A percentile compares a stretch with the other conserved stretches of the same genome.
These are phyloP conservation scores for Colletotrichum echinochloae DNA, from an alignment of 2,329 filamentous ascomycete genomes.

Conservation along the genomic window DNA sequence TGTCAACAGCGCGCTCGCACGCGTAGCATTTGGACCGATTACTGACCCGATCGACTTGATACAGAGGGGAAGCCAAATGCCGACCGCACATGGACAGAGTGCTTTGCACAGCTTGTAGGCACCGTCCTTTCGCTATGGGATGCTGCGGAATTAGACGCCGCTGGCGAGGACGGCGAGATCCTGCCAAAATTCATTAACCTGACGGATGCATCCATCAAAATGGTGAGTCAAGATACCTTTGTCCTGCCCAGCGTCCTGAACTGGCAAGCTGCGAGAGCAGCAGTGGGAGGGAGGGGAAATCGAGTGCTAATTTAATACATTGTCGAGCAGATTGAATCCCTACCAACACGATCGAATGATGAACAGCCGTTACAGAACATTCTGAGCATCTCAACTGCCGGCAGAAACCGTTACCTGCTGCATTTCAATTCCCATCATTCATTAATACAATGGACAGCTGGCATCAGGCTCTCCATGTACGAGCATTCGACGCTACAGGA, in stretches of 20 bases:
- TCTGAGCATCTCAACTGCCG: conserved; percentile 93
- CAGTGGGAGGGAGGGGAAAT: neutral
- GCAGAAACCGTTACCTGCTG: conserved; percentile 92
- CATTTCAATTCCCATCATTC: conserved; percentile 97
- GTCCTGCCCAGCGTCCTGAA: conserved; percentile 3
- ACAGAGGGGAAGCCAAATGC: conserved; percentile 86
- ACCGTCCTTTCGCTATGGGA: conserved; percentile 97
- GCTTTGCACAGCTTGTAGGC: conserved; percentile 95
- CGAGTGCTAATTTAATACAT: conserved; percentile 32
- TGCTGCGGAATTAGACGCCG: conserved; percentile 88
- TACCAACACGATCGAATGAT: conserved; percentile 82
- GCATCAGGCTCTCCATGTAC: conserved; percentile 92
- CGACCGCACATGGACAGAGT: conserved; percentile 94
- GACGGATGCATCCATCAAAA: conserved; percentile 97
- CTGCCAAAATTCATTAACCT: conserved; percentile 95
- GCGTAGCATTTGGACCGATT: conserved; percentile 5
- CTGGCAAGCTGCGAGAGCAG: conserved; percentile 3
- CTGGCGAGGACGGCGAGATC: conserved; percentile 86
- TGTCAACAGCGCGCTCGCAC: conserved; percentile 5
- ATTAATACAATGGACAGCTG: conserved; percentile 94
- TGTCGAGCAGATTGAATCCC: conserved; percentile 78
- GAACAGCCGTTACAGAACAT: conserved; percentile 93
- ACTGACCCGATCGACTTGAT: conserved; percentile 16
- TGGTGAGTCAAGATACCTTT: conserved; percentile 69
- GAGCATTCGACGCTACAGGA: conserved; percentile 95